Conservation (phyloP, 1,139 yeast genomes). For the Pichia kudriavzevii region DNA sequence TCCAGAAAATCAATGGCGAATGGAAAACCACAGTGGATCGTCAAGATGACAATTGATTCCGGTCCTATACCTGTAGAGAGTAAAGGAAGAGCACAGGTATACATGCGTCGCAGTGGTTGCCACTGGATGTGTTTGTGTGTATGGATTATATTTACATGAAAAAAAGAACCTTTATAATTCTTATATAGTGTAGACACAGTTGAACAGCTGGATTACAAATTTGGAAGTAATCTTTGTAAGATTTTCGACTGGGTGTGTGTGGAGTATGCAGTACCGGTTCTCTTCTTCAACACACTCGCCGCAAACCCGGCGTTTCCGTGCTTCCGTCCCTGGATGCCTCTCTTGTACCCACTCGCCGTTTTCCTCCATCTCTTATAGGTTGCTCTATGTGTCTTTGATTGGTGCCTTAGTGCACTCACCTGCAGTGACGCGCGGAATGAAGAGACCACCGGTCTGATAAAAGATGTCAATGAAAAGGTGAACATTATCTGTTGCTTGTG, state of each 20-base stretch:
- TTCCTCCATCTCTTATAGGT: slow-evolving; percentile 81
- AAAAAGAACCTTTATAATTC: too few species aligned
- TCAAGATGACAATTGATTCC: too few species aligned
- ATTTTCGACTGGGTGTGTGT: slow-evolving; percentile 50
- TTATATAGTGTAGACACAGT: too few species aligned
- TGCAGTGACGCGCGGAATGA: slow-evolving; percentile 4
- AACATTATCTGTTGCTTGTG: neutral
- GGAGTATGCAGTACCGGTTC: slow-evolving; percentile 59
- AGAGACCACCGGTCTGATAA: slow-evolving; percentile 6
- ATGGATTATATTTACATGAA: too few species aligned
- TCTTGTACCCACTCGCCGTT: slow-evolving; percentile 44
- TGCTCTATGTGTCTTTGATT: slow-evolving; percentile 61
- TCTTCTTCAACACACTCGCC: slow-evolving; percentile 49
- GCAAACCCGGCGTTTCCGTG: slow-evolving; percentile 94
- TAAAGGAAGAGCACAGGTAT: too few species aligned
- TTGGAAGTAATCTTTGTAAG: slow-evolving; percentile 38
- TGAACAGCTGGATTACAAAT: too few species aligned
- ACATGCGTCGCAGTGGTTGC: too few species aligned
- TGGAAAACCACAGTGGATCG: slow-evolving; percentile 15
- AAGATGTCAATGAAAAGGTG: slow-evolving; percentile 3
- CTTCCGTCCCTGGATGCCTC: slow-evolving; percentile 78
- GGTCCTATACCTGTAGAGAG: neutral
- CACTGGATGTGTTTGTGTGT: too few species aligned
- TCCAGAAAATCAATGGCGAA: slow-evolving; percentile 12
- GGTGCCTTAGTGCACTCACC: slow-evolving; percentile 29